These are phyloP conservation scores for Syzygium oleosum DNA, from an alignment of 345 rosid genomes.

Conservation along the genomic window DNA sequence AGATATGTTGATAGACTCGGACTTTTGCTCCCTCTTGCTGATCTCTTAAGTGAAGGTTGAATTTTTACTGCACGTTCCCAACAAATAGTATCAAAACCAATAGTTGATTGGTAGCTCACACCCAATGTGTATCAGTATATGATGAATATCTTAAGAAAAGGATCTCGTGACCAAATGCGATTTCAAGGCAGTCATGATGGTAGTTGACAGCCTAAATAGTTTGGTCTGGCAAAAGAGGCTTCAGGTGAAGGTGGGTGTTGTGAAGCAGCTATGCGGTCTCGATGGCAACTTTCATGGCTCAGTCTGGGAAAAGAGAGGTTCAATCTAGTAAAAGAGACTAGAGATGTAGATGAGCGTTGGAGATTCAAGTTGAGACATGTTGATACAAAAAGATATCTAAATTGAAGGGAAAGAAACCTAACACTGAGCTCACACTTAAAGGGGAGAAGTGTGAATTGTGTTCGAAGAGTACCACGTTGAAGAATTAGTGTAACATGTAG, in stretches of 20 bases:
- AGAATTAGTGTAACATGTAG: not conserved
- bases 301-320: not conserved
- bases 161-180: not conserved
- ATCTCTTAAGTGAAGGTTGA: not conserved
- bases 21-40: not conserved
- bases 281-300: not conserved
- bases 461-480: not conserved
- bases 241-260: not conserved
- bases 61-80: not conserved
- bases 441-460: not conserved
- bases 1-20: fast-evolving
- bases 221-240: not conserved
- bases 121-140: not conserved
- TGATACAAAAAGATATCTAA: not conserved
- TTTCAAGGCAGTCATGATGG: not conserved
- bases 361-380: not conserved
- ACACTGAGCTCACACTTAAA: not conserved
- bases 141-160: not conserved
- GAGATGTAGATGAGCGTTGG: not conserved
- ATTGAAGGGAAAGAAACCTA: not conserved
- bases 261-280: not conserved
- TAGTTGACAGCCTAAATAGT: too few relatives aligned
- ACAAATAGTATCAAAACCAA: not conserved
- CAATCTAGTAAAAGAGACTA: not conserved
- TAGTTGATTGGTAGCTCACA: not conserved